phyloP scores from a whole-genome alignment of 1,284 basidiomycete species.

The Tetrapyrgos nigripes region DNA sequence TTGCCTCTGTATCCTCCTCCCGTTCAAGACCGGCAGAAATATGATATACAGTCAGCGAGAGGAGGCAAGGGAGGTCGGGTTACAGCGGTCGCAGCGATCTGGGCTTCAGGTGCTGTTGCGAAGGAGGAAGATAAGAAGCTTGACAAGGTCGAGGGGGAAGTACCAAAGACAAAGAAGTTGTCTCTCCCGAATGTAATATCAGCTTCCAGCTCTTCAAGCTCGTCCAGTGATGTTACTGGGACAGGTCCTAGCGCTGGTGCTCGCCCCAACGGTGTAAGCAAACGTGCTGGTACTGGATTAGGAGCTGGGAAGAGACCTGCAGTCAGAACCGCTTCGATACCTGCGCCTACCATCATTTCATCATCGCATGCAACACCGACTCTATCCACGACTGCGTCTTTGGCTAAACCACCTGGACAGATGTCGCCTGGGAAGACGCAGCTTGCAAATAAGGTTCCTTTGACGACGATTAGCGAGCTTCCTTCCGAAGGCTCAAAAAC shows the following conservation, averaged over 20 bases:
- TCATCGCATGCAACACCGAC: slow-evolving; percentile 74
- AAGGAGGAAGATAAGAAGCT: slow-evolving; percentile 7
- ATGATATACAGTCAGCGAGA: slow-evolving; percentile 77
- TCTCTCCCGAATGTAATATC: slow-evolving; percentile 5
- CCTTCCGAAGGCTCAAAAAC: background rate
- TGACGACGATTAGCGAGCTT: slow-evolving; percentile 16
- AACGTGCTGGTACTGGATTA: slow-evolving; percentile 29
- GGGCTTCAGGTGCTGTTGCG: slow-evolving; percentile 55
- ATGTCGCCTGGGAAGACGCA: slow-evolving; percentile 22
- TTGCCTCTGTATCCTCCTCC: slow-evolving; percentile 40
- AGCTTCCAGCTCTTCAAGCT: slow-evolving; percentile 7
- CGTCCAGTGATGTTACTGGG: slow-evolving; percentile 28
- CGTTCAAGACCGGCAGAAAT: slow-evolving; percentile 60
- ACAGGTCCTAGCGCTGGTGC: background rate
- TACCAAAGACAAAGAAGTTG: slow-evolving; percentile 7
- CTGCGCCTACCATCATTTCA: slow-evolving; percentile 69
- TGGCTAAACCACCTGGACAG: slow-evolving; percentile 54
- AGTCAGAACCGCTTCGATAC: slow-evolving; percentile 51
- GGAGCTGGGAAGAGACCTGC: slow-evolving; percentile 34
- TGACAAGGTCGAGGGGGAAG: background rate
- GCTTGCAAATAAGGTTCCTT: slow-evolving; percentile 14
- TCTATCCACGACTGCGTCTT: slow-evolving; percentile 75
- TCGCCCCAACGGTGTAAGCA: too few relatives aligned
- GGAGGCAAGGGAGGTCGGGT: slow-evolving; percentile 82
- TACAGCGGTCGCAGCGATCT: slow-evolving; percentile 74